Conservation (phyloP, 805 yeast genomes). For the Yarrowia yakushimensis region DNA sequence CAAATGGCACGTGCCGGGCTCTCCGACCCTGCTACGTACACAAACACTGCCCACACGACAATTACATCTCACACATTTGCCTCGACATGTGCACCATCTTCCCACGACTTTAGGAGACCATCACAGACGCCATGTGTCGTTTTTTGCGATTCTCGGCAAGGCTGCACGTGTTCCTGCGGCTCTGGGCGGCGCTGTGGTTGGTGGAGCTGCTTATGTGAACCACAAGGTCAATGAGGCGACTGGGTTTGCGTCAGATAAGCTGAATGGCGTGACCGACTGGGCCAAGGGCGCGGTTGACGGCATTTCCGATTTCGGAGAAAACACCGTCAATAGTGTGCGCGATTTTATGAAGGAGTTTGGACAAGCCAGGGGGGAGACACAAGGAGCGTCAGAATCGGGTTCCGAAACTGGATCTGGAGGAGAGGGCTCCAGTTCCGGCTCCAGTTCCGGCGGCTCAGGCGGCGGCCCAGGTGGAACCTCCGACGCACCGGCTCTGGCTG, state of each 20-base stretch:
- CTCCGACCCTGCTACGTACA: not conserved
- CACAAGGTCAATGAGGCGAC: constrained; percentile 90
- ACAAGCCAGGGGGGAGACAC: not conserved
- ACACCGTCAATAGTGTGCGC: not conserved
- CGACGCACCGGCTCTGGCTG: constrained; percentile 53
- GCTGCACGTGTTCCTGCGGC: constrained; percentile 55
- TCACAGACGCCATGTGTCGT: not conserved
- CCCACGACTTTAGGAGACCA: constrained; percentile 2
- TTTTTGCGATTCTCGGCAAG: constrained; percentile 27
- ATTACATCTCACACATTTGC: constrained; percentile 1
- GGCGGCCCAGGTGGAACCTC: constrained; percentile 37
- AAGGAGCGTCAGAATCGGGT: too few relatives aligned
- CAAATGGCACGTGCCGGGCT: not conserved
- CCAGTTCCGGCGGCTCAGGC: not conserved
- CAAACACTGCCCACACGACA: not conserved
- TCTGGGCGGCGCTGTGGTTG: constrained; percentile 87
- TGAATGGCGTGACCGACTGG: constrained; percentile 58
- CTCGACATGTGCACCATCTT: constrained; percentile 2
- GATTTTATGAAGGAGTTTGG: constrained; percentile 11
- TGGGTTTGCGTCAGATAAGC: constrained; percentile 60
- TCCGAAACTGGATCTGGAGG: constrained; percentile 26
- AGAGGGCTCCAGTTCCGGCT: too few relatives aligned
- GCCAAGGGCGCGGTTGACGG: constrained; percentile 50
- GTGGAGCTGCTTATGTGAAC: constrained; percentile 89
- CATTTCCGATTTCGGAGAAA: constrained; percentile 25